These are phyloP conservation scores for Hygrophila difformis DNA, from an alignment of 257 asterid species.

Conservation along the genomic window DNA sequence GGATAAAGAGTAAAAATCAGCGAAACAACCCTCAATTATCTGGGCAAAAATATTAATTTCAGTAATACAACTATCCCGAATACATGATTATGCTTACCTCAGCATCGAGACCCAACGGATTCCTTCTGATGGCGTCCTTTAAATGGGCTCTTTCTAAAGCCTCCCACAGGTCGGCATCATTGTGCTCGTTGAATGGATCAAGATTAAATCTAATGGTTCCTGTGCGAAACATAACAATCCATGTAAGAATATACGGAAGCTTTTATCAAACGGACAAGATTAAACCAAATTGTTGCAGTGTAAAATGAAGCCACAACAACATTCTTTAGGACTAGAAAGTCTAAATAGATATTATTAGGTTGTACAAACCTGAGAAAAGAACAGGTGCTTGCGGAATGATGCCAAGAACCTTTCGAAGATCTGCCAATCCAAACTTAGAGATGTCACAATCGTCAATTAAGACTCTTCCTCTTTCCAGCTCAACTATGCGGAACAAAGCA, in stretches of 20 bases:
- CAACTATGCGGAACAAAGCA: conserved; percentile 89
- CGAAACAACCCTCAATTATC: neutral
- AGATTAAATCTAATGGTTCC: conserved; percentile 93
- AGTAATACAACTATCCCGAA: neutral
- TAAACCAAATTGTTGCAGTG: too few relatives aligned
- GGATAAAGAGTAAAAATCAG: conserved; percentile 12
- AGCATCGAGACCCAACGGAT: conserved; percentile 67
- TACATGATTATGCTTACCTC: conserved; percentile 44
- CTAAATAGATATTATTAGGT: neutral
- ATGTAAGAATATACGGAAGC: too few relatives aligned
- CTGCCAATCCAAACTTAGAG: conserved; percentile 71
- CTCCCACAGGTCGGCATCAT: conserved; percentile 97
- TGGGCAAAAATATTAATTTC: too few relatives aligned
- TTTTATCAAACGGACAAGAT: too few relatives aligned
- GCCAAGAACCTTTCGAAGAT: conserved; percentile 90
- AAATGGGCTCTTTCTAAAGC: conserved; percentile 93
- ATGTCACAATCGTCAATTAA: conserved; percentile 72
- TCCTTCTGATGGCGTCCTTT: conserved; percentile 83
- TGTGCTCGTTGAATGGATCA: conserved; percentile 92
- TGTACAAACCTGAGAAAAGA: conserved; percentile 79
- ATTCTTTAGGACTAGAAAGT: too few relatives aligned
- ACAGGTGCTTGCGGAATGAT: conserved; percentile 96
- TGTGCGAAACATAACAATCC: conserved; percentile 20
- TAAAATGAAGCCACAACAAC: too few relatives aligned
- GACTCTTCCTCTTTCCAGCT: conserved; percentile 74